A percentile compares a stretch with the other conserved stretches of the same genome.
These are phyloP conservation scores for Emydomyces testavorans DNA, from an alignment of 2,329 filamentous ascomycete species.

Conservation along the genomic window DNA sequence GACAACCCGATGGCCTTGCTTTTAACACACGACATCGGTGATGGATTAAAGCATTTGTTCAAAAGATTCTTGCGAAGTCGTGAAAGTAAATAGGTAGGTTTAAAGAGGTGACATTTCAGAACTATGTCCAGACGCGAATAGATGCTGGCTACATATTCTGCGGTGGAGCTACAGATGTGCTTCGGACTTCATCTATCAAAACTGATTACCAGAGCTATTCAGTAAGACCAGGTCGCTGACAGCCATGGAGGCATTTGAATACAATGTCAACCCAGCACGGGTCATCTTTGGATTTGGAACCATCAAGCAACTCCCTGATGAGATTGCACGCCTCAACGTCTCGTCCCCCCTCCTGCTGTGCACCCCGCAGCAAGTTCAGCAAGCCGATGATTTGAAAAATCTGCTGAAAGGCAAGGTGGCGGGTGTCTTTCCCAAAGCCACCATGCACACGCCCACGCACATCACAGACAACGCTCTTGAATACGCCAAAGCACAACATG, in stretches of 20 bases:
- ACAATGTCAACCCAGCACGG: slow-evolving; percentile 43
- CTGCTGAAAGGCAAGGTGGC: slow-evolving; percentile 40
- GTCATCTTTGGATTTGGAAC: slow-evolving; percentile 49
- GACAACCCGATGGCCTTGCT: not conserved
- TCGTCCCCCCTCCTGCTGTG: slow-evolving; percentile 46
- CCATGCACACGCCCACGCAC: slow-evolving; percentile 51
- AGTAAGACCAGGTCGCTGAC: not conserved
- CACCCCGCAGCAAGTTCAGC: slow-evolving; percentile 41
- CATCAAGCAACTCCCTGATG: slow-evolving; percentile 38
- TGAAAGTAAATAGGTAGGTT: not conserved
- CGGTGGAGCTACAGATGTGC: not conserved
- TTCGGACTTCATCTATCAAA: not conserved
- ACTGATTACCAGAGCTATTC: not conserved
- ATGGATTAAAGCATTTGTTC: slow-evolving; percentile 2
- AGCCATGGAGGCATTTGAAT: slow-evolving; percentile 45
- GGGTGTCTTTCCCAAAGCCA: slow-evolving; percentile 45
- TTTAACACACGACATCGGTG: not conserved
- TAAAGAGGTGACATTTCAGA: not conserved
- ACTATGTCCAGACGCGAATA: not conserved
- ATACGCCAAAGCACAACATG: slow-evolving; percentile 35
- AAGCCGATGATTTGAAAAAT: slow-evolving; percentile 36
- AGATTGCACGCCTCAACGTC: slow-evolving; percentile 37
- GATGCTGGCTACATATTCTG: not conserved
- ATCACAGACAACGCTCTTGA: slow-evolving; percentile 47
- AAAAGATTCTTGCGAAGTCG: not conserved